phyloP scores from a whole-genome alignment of 257 asterid genomes.

The Primulina tabacum region DNA sequence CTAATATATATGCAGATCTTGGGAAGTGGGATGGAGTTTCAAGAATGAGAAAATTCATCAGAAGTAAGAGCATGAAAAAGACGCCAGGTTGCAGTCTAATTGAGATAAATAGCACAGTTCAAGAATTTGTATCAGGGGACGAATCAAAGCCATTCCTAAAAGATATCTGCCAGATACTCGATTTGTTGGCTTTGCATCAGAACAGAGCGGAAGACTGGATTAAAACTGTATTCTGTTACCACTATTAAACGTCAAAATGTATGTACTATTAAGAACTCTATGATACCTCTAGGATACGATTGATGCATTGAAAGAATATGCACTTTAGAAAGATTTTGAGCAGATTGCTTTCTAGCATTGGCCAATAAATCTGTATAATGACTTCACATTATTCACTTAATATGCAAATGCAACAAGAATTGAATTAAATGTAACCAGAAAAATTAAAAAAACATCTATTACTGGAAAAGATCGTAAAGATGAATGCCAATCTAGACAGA shows the following conservation, averaged over 20 bases:
- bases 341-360: too few relatives aligned
- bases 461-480: neutral
- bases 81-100: constrained; percentile 63
- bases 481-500: neutral
- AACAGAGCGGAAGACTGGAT: constrained; percentile 24
- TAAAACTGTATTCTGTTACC: constrained; percentile 12
- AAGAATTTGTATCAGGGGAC: constrained; percentile 66
- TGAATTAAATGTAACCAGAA: neutral
- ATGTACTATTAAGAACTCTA: neutral
- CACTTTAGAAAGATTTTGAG: neutral
- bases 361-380: neutral
- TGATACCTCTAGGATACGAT: neutral
- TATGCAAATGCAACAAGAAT: neutral
- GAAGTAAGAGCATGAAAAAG: constrained; percentile 61
- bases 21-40: constrained; percentile 80
- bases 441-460: neutral
- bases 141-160: constrained; percentile 44
- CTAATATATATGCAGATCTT: constrained; percentile 69
- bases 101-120: constrained; percentile 54
- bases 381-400: neutral
- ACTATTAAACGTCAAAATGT: neutral
- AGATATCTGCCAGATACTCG: constrained; percentile 44
- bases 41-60: constrained; percentile 52
- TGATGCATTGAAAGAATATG: neutral
- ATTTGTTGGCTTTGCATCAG: constrained; percentile 45